phyloP scores from a whole-genome alignment of 306 rosid species.

The Calophaca sinica region DNA sequence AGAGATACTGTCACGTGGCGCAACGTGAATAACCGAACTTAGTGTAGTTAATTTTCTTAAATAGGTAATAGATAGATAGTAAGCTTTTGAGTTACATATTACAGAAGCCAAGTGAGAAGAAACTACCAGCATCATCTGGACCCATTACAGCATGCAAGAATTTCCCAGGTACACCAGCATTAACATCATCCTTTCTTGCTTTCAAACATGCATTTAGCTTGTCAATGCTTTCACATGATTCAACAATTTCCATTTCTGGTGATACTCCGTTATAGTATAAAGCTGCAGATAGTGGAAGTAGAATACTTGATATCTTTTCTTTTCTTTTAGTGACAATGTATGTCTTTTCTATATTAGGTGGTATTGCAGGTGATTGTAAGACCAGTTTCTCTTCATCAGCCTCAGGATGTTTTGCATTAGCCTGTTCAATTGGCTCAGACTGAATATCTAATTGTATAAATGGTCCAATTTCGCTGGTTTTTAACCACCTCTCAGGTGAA shows the following conservation, averaged over 20 bases:
- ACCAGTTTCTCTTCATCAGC: conserved; percentile 37
- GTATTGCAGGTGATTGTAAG: conserved; percentile 33
- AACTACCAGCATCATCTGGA: conserved; percentile 70
- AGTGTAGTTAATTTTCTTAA: no score
- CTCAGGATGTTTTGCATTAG: conserved; percentile 50
- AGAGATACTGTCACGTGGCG: no score
- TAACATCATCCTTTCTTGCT: conserved; percentile 72
- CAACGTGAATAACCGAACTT: no score
- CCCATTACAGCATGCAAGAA: conserved; percentile 77
- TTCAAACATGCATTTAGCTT: conserved; percentile 70
- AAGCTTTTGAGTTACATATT: no score
- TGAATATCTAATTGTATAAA: conserved; percentile 48
- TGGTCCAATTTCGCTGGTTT: conserved; percentile 49
- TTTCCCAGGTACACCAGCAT: conserved; percentile 76
- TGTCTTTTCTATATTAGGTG: conserved; percentile 50
- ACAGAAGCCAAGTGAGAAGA: conserved; percentile 21
- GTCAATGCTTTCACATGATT: conserved; percentile 65
- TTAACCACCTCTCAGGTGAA: conserved; percentile 53
- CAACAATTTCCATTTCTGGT: conserved; percentile 71
- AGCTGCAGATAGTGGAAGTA: conserved; percentile 81
- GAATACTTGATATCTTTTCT: conserved; percentile 54
- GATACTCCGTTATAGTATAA: conserved; percentile 69
- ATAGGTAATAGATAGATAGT: no score
- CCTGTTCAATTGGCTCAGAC: conserved; percentile 42
- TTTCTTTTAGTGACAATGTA: conserved; percentile 58